Conservation (phyloP, 1,139 yeast species). For the Sugiyamaella grinbergsii region DNA sequence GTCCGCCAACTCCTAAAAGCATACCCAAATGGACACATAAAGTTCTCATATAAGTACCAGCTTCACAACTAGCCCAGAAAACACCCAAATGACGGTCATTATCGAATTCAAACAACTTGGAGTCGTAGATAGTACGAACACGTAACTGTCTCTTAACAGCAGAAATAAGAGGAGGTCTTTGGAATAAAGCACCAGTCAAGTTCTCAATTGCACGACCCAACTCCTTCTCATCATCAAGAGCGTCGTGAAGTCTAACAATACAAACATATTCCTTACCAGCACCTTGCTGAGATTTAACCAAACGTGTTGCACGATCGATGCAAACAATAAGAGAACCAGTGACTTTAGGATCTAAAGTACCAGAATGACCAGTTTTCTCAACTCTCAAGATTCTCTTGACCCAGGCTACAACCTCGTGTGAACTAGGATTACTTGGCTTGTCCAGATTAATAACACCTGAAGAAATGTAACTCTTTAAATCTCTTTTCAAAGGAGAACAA, state of each 20-base stretch:
- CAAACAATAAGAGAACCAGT: conserved; percentile 94
- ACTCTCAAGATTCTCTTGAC: conserved; percentile 91
- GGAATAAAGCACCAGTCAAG: conserved; percentile 97
- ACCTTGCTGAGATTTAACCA: conserved; percentile 98
- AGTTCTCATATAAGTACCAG: conserved; percentile 99
- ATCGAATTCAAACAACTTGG: conserved; percentile 93
- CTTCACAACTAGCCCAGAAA: conserved; percentile 99
- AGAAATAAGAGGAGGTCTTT: conserved; percentile 97
- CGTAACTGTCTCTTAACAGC: conserved; percentile 99
- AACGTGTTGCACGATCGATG: conserved; percentile 95
- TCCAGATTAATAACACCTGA: conserved; percentile 97
- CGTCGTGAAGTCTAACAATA: conserved; percentile 93
- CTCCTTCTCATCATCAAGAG: conserved; percentile 86
- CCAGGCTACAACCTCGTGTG: conserved; percentile 99
- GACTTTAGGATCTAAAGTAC: conserved; percentile 98
- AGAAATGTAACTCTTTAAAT: conserved; percentile 81
- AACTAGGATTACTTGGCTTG: conserved; percentile 96
- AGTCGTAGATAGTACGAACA: conserved; percentile 96
- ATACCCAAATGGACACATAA: conserved; percentile 98
- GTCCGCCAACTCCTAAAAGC: conserved; percentile 98
- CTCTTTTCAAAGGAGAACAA: conserved; percentile 92
- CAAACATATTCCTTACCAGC: conserved; percentile 99
- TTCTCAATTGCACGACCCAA: conserved; percentile 87
- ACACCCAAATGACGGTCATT: conserved; percentile 96
- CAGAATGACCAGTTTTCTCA: conserved; percentile 98